These are phyloP conservation scores for Fusarium sp. DNA, from an alignment of 2,329 filamentous ascomycete species.

Conservation along the genomic window DNA sequence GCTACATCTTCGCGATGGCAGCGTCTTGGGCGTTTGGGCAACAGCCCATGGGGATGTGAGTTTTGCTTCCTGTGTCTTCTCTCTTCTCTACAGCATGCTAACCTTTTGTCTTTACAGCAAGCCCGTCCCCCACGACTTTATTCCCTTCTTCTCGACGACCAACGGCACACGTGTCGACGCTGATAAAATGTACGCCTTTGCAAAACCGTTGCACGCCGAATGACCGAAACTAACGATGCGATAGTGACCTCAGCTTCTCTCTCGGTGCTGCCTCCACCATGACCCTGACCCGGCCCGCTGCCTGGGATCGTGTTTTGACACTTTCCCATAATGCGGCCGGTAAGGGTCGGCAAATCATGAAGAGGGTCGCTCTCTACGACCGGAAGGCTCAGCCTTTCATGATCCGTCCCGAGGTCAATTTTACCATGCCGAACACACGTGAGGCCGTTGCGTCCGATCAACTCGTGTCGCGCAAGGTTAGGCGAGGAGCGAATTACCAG, in stretches of 20 bases:
- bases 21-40: constrained; percentile 40
- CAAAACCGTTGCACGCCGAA: not conserved
- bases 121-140: constrained; percentile 40
- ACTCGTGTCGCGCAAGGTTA: constrained; percentile 21
- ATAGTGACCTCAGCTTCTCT: constrained; percentile 41
- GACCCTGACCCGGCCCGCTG: constrained; percentile 41
- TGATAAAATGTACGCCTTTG: constrained; percentile 33
- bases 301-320: constrained; percentile 49
- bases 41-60: constrained; percentile 39
- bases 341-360: constrained; percentile 48
- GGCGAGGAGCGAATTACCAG: constrained; percentile 7
- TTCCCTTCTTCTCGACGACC: constrained; percentile 44
- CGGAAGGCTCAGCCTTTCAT: constrained; percentile 1
- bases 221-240: constrained; percentile 17
- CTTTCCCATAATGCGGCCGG: constrained; percentile 41
- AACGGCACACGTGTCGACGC: constrained; percentile 12
- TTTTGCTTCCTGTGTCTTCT: not conserved
- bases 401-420: not conserved
- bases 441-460: constrained; percentile 23
- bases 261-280: constrained; percentile 35
- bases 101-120: constrained; percentile 35
- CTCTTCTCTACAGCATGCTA: constrained; percentile 11
- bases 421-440: not conserved
- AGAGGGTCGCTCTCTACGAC: constrained; percentile 44
- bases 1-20: constrained; percentile 45